Conservation (phyloP, 2,329 filamentous ascomycete species). For the Nigrograna mackinnonii region DNA sequence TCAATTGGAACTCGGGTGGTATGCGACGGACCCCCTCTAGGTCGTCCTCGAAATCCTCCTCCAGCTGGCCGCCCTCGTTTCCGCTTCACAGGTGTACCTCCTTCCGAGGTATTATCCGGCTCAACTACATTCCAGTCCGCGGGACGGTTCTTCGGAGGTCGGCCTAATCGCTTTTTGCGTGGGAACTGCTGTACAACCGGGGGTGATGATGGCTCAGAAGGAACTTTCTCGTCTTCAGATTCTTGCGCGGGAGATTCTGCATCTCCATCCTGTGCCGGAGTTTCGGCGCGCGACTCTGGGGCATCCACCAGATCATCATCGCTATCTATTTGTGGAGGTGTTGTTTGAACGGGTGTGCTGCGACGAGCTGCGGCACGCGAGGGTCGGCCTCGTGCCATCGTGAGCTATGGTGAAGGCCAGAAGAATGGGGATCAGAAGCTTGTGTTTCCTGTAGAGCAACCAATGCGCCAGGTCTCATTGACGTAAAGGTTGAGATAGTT, state of each 20-base stretch:
- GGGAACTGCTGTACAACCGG: constrained; percentile 62
- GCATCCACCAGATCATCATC: constrained; percentile 40
- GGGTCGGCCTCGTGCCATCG: constrained; percentile 41
- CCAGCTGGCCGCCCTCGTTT: constrained; percentile 54
- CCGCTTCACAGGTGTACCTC: constrained; percentile 53
- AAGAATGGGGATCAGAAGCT: background rate
- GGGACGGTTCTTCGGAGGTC: constrained; percentile 82
- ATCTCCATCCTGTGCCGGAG: constrained; percentile 53
- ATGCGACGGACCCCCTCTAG: constrained; percentile 73
- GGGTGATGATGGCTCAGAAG: constrained; percentile 49
- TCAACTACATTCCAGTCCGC: constrained; percentile 70
- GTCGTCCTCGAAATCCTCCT: constrained; percentile 70
- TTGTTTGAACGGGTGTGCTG: constrained; percentile 39
- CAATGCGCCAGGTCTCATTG: background rate
- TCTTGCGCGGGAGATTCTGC: constrained; percentile 49
- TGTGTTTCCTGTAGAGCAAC: background rate
- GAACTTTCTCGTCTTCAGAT: constrained; percentile 53
- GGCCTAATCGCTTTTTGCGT: constrained; percentile 75
- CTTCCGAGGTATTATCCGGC: constrained; percentile 51
- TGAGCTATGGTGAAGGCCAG: constrained; percentile 3
- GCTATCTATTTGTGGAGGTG: constrained; percentile 39
- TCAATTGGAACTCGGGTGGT: constrained; percentile 85
- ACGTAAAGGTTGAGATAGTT: background rate
- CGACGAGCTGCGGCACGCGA: constrained; percentile 43
- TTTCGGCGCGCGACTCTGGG: constrained; percentile 36